Conservation (phyloP, 2,329 filamentous ascomycete genomes). For the Neopestalotiopsis sp. region DNA sequence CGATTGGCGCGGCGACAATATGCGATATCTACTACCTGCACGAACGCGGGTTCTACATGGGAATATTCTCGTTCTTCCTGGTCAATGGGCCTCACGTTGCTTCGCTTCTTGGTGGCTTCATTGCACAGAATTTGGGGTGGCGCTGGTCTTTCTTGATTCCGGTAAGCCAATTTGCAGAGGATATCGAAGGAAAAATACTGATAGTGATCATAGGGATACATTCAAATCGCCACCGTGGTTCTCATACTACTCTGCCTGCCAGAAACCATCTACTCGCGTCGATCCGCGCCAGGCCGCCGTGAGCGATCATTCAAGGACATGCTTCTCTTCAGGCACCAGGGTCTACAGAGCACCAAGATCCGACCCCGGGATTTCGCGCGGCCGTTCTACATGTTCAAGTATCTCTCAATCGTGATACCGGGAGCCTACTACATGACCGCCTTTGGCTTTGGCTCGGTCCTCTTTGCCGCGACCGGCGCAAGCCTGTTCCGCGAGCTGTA, state of each 20-base stretch:
- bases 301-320: slow-evolving; percentile 7
- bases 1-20: slow-evolving; percentile 27
- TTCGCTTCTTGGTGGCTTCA: slow-evolving; percentile 32
- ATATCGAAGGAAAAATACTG: not conserved
- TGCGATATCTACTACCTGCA: slow-evolving; percentile 30
- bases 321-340: not conserved
- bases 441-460: slow-evolving; percentile 30
- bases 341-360: slow-evolving; percentile 7
- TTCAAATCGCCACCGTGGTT: slow-evolving; percentile 29
- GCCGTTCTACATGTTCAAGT: slow-evolving; percentile 29
- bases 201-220: slow-evolving; percentile 15
- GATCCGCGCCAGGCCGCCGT: not conserved
- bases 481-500: slow-evolving; percentile 27
- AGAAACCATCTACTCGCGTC: slow-evolving; percentile 31
- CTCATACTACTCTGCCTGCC: slow-evolving; percentile 30
- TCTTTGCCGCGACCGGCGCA: slow-evolving; percentile 30
- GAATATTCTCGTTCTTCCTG: slow-evolving; percentile 27
- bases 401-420: slow-evolving; percentile 26
- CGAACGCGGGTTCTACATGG: slow-evolving; percentile 31
- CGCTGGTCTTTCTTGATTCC: slow-evolving; percentile 32
- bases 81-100: slow-evolving; percentile 28
- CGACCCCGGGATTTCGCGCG: slow-evolving; percentile 22
- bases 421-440: slow-evolving; percentile 29
- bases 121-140: slow-evolving; percentile 33
- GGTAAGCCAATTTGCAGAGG: slow-evolving; percentile 1